Evolutionary conservation across 345 rosid genomes (phyloP).

Genomic region (Citrus inodora): DNA sequence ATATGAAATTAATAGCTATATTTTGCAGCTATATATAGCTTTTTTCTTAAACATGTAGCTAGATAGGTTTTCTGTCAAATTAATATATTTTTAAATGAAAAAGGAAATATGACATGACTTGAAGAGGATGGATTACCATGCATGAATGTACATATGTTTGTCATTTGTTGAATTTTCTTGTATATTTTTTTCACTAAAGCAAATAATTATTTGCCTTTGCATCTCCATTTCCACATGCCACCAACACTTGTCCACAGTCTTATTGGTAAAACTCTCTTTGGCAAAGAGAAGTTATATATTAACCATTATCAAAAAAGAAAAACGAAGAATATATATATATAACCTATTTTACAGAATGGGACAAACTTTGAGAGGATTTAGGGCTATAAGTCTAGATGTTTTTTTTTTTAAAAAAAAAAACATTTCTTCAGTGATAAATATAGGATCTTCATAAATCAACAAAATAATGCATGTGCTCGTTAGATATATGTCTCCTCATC

Average conservation of each 20-base stretch:
- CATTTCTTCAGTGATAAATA: background rate
- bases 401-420: background rate
- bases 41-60: background rate
- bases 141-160: slow-evolving; percentile 2
- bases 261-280: background rate
- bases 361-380: background rate
- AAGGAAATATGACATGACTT: background rate
- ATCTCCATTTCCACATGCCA: background rate
- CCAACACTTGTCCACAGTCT: background rate
- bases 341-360: background rate
- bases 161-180: background rate
- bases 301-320: background rate
- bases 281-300: background rate
- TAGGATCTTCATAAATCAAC: background rate
- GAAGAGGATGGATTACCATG: background rate
- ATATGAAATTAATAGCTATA: background rate
- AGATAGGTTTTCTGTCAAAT: background rate
- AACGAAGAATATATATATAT: too few species aligned
- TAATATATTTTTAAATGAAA: background rate
- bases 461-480: background rate
- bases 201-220: background rate
- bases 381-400: background rate
- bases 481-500: background rate
- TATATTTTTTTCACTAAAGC: background rate
- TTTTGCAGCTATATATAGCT: background rate